Conservation (phyloP, 495 filamentous ascomycete genomes). For the Trichoderma parareesei region DNA sequence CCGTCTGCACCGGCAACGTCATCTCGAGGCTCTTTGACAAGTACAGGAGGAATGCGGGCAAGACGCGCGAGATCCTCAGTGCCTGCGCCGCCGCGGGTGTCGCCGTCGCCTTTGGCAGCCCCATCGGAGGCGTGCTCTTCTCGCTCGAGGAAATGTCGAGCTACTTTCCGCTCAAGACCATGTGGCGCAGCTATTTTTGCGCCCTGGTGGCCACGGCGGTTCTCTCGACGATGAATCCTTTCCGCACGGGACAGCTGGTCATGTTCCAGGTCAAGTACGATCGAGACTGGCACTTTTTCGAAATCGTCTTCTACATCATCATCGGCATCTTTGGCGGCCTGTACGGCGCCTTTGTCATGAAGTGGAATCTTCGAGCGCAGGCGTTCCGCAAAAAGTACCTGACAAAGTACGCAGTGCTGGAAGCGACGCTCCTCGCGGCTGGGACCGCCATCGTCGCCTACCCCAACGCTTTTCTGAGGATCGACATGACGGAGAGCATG, state of each 20-base stretch:
- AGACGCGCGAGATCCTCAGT: constrained; percentile 90
- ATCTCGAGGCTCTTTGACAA: constrained; percentile 90
- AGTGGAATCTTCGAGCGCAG: constrained; percentile 90
- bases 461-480: constrained; percentile 89
- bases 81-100: constrained; percentile 94
- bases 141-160: constrained; percentile 99
- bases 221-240: constrained; percentile 93
- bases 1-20: constrained; percentile 95
- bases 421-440: constrained; percentile 74
- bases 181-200: constrained; percentile 98
- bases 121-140: constrained; percentile 93
- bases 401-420: constrained; percentile 73
- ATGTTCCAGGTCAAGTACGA: constrained; percentile 99
- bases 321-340: constrained; percentile 90
- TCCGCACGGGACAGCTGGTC: constrained; percentile 94
- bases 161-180: constrained; percentile 92
- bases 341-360: constrained; percentile 96
- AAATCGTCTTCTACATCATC: constrained; percentile 84
- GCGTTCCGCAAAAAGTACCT: constrained; percentile 95
- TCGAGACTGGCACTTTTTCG: constrained; percentile 95
- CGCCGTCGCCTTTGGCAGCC: constrained; percentile 93
- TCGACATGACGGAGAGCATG: constrained; percentile 99
- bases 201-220: constrained; percentile 93
- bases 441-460: constrained; percentile 88
- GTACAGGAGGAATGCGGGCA: constrained; percentile 86